Evolutionary conservation across 2,329 filamentous ascomycete genomes (phyloP).

Genomic region (Aspergillus sp.): DNA sequence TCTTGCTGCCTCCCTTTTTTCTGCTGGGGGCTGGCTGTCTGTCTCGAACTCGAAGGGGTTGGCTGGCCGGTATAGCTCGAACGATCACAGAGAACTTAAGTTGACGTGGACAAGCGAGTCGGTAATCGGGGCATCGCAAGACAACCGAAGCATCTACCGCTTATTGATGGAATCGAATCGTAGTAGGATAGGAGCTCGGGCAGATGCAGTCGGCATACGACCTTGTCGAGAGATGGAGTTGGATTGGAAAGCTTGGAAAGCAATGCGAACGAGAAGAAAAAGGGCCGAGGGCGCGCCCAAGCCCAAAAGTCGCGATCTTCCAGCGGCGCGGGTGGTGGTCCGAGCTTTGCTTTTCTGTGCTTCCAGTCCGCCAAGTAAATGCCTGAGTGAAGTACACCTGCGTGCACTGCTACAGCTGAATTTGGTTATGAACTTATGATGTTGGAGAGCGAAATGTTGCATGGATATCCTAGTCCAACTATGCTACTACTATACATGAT

Average conservation of each 20-base stretch:
- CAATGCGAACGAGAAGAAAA: conserved; percentile 16
- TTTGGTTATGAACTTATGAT: no score
- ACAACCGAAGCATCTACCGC: conserved; percentile 7
- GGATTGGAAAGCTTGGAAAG: neutral
- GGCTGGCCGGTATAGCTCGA: conserved; percentile 7
- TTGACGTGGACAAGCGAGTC: conserved; percentile 23
- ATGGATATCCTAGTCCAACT: conserved; percentile 5
- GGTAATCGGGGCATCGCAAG: conserved; percentile 31
- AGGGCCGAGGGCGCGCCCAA: conserved; percentile 26
- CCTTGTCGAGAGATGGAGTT: neutral
- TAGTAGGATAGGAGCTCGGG: neutral
- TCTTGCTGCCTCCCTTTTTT: conserved; percentile 3
- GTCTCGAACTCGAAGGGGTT: conserved; percentile 1
- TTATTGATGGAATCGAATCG: conserved; percentile 9
- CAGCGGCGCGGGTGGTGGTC: conserved; percentile 29
- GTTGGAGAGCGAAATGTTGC: neutral
- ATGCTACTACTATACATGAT: conserved; percentile 21
- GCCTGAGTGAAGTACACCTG: neutral
- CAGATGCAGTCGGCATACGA: neutral
- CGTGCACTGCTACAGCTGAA: no score
- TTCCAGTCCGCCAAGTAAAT: conserved; percentile 5
- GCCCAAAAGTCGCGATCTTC: conserved; percentile 38
- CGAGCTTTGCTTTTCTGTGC: conserved; percentile 35
- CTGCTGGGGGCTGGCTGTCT: neutral
- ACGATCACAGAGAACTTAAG: conserved; percentile 15